Evolutionary conservation across 78 protist species (phyloP), one percentile per base, ranked within the genome.

Genomic region (Polysphondylium violaceum): DNA sequence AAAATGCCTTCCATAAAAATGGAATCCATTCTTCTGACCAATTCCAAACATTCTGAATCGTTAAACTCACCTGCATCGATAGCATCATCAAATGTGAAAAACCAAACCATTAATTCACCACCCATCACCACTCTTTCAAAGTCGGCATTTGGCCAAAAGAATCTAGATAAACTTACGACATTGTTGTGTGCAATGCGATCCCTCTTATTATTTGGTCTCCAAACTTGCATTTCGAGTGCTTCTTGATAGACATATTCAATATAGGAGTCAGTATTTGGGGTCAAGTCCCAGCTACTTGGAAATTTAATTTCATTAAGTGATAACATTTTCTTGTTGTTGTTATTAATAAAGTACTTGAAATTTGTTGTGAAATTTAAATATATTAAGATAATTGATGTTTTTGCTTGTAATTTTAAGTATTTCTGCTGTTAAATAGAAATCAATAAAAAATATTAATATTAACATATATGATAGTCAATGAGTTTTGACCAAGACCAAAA

Each of bases 31-130:
- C 91, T 53, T 56, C 63, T 74, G 0, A 83, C 91, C 0, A 83
- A 5, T 7, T 83, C 79, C 5, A 43, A 3, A 68, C 53, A 61
- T 27, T 83, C 40, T 41, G 51, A 43, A 58, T 83, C 91, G 44
- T 25, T 63, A 31, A 69, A 83, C 2, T 69, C 40, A 8, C 91
- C 91, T 11, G 79, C 77, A 59, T 83, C 91, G 2, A 83, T 33
- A 33, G 64, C 79, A 83, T 83, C 91, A 40, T 83, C 91, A 31
- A 83, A 83, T 1, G 79, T 58, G 25, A 83, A 83, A 25, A 83
- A 83, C 91, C 91, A 83, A 0, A 83, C 31, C 91, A 83, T 83
- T 19, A 83, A 31, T 69, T 83, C 91, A 0, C 91, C 91, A 83
- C 91, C 91, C 91, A 64, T 83, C 2, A 83, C 79, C 19, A 83